These are phyloP conservation scores for Nitzschia sp. DNA, from an alignment of 108 stramenopile species.

Conservation along the genomic window DNA sequence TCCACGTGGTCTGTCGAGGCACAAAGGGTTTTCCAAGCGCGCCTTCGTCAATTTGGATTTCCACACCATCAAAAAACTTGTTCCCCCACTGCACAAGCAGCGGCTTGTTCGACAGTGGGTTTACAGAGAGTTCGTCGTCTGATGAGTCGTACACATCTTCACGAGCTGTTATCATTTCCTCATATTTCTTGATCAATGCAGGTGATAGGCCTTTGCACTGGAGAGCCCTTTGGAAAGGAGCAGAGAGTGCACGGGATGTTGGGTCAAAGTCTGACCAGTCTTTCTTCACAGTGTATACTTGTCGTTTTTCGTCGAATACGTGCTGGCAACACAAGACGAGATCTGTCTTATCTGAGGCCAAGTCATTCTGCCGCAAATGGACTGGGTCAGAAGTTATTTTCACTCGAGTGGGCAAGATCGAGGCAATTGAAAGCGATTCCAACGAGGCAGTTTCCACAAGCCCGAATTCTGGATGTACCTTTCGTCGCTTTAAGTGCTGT, in stretches of 20 bases:
- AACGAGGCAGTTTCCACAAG: conserved; percentile 9
- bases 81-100: conserved; percentile 17
- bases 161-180: background rate
- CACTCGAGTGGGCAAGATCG: conserved; percentile 17
- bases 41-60: conserved; percentile 15
- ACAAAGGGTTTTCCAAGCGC: conserved; percentile 3
- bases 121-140: conserved; percentile 1
- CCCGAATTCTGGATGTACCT: background rate
- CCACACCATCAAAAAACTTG: conserved; percentile 23
- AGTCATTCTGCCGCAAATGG: background rate
- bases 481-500: background rate
- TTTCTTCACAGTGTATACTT: background rate
- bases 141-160: background rate
- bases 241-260: background rate
- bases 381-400: conserved; percentile 1
- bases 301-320: background rate
- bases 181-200: conserved; percentile 1
- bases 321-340: background rate
- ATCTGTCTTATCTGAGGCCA: conserved; percentile 2
- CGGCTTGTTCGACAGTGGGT: background rate
- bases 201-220: background rate
- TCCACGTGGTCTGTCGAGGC: conserved; percentile 21
- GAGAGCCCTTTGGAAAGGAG: conserved; percentile 4
- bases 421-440: background rate
- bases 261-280: conserved; percentile 2